Base-by-base conservation (phyloP, 1,284 basidiomycete species). In the Leccinum pachyderme region DNA sequence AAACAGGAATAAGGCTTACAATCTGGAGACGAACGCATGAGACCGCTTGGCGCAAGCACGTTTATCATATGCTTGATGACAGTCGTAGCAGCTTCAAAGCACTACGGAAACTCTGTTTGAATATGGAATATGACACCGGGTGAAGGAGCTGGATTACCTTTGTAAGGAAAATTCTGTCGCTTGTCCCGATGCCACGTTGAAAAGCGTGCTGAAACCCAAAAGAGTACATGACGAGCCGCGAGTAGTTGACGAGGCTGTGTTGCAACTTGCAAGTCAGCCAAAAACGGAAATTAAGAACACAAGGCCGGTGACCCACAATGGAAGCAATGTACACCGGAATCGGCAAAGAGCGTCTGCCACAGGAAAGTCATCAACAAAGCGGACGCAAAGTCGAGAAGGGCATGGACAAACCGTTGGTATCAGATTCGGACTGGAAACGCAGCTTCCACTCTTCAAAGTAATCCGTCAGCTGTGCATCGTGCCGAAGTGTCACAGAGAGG, bases 131-230 rank as follows among this genome's bases (percentile, higher is more conserved):
- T 4, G 18, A 44, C 12, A 37, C n/a, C 8, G 28, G 24, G 9
- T 3, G 28, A 43, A 56, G 68, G n/a, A 52, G 24, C 5, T 0
- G n/a, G 48, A 7, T 31, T 13, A 86, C 89, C 77, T 84, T 87
- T 49, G 77, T 80, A 58, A 91, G 82, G 66, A 89, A 87, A 18
- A 89, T 64, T 31, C 82, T 72, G 64, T 90, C 87, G 1, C 77
- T 77, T 1, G 76, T 69, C 58, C 83, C 76, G 37, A 89, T 78
- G 0, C 89, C 89, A 7, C 84, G 79, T 60, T 84, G 81, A 68
- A 83, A 90, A 1, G 89, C 88, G 61, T 91, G 84, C 62, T 92
- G 89, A 73, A 91, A 91, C 3, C 87, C 89, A 61, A 92, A 91
- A 0, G 89, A 91, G 65, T 82, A 90, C 86, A 91, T 89, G 43